Conservation (phyloP, 352 stramenopile genomes). For the Pythium aristosporum region DNA sequence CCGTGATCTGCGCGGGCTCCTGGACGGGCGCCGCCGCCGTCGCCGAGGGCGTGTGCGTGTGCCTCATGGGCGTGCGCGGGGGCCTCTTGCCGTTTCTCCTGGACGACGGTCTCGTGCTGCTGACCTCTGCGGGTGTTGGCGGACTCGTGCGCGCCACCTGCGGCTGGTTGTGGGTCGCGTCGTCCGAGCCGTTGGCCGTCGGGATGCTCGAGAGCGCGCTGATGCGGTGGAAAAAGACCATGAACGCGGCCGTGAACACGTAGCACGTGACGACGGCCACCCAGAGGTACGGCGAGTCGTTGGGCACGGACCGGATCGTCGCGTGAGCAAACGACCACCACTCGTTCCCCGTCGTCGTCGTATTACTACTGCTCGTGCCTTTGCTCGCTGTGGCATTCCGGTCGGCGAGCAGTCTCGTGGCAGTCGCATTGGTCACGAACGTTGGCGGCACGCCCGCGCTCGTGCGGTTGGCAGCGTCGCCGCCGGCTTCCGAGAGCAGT, state of each 20-base stretch:
- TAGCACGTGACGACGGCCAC: constrained; percentile 72
- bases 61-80: constrained; percentile 19
- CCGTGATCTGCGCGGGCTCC: constrained; percentile 16
- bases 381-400: constrained; percentile 5
- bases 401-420: background rate
- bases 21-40: background rate
- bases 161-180: background rate
- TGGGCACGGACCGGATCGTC: constrained; percentile 78
- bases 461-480: background rate
- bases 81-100: constrained; percentile 9
- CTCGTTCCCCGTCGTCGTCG: constrained; percentile 25
- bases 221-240: constrained; percentile 69
- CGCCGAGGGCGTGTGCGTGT: background rate
- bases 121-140: background rate
- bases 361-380: background rate
- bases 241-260: constrained; percentile 72
- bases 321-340: constrained; percentile 81
- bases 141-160: background rate
- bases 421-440: constrained; percentile 8
- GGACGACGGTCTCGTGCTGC: background rate
- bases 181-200: constrained; percentile 23
- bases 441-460: background rate
- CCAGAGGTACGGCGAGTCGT: constrained; percentile 79
- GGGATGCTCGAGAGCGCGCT: constrained; percentile 64
- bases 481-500: constrained; percentile 6